Evolutionary conservation across 2,329 filamentous ascomycete species (phyloP), one percentile per base, ranked within the genome.

Genomic region (Nannizziopsis arthrosporioides): DNA sequence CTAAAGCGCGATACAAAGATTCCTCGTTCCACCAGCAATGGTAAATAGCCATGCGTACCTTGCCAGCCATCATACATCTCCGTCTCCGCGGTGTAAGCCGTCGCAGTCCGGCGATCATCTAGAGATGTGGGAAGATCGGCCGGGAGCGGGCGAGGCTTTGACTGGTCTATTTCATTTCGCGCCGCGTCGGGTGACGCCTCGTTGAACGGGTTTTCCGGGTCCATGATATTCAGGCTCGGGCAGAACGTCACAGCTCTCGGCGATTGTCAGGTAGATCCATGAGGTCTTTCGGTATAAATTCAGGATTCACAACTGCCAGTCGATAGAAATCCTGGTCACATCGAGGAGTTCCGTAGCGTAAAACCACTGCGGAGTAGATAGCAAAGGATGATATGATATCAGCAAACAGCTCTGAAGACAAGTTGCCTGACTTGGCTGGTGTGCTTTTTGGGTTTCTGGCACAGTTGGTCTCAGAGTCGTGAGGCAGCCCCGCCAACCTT

Each of bases 11-110:
- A 27, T 27, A 27, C 4, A 27, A 27, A 4, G 22, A 27, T n/a
- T n/a, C n/a, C n/a, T n/a, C n/a, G n/a, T n/a, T n/a, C n/a, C n/a
- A n/a, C n/a, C n/a, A n/a, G n/a, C n/a, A n/a, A n/a, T n/a, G n/a
- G n/a, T n/a, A n/a, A n/a, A n/a, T n/a, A n/a, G n/a, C n/a, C n/a
- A n/a, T n/a, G 27, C 22, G 14, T 65, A 83, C 90, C 90, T 81
- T 96, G 88, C 92, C 92, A 98, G 57, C 87, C 92, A 76, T 98
- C 92, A 66, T 96, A 98, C 71, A 95, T 87, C 73, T 96, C 92
- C 36, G 89, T 94, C 73, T 96, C 92, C 48, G 84, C 76, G 54
- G 81, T 77, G 53, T 82, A 80, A 41, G 72, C 73, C 3, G 81
- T 77, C 31, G 84, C 76, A 59, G 75, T 75, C 57, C 82, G 78